Conservation (phyloP, 257 asterid genomes). For the Forsythia suspensa region DNA sequence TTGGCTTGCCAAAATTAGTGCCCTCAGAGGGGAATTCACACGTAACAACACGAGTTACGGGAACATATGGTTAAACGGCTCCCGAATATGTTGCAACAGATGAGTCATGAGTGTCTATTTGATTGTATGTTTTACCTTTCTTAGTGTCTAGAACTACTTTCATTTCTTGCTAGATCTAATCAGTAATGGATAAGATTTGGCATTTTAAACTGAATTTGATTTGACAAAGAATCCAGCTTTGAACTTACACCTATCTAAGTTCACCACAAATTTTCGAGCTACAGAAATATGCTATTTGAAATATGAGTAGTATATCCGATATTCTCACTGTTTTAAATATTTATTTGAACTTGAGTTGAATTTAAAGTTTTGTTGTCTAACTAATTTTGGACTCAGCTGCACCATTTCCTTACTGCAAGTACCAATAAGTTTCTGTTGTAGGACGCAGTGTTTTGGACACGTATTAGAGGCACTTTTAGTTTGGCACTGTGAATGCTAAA, state of each 20-base stretch:
- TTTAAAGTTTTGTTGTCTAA: neutral
- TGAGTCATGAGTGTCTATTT: neutral
- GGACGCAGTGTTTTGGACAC: neutral
- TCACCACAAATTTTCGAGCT: neutral
- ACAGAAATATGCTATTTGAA: too few species aligned
- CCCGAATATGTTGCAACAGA: slow-evolving; percentile 60
- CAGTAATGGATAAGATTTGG: too few species aligned
- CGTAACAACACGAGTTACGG: slow-evolving; percentile 55
- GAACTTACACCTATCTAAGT: too few species aligned
- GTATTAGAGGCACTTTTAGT: neutral
- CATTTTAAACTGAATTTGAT: neutral
- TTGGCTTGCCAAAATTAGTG: slow-evolving; percentile 52
- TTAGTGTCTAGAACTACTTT: neutral
- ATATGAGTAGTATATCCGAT: neutral
- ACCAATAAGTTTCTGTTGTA: neutral
- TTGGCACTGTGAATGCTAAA: neutral
- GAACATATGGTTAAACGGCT: slow-evolving; percentile 54
- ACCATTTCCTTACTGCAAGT: neutral
- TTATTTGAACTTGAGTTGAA: neutral
- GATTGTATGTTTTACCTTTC: neutral
- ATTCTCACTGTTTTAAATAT: too few species aligned
- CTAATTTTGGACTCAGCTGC: too few species aligned
- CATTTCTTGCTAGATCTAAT: too few species aligned
- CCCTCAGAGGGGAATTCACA: slow-evolving; percentile 47
- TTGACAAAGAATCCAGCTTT: neutral